A percentile compares a stretch with the other conserved stretches of the same genome.
These are phyloP conservation scores for Angophora floribunda DNA, from an alignment of 345 rosid genomes.

Conservation along the genomic window DNA sequence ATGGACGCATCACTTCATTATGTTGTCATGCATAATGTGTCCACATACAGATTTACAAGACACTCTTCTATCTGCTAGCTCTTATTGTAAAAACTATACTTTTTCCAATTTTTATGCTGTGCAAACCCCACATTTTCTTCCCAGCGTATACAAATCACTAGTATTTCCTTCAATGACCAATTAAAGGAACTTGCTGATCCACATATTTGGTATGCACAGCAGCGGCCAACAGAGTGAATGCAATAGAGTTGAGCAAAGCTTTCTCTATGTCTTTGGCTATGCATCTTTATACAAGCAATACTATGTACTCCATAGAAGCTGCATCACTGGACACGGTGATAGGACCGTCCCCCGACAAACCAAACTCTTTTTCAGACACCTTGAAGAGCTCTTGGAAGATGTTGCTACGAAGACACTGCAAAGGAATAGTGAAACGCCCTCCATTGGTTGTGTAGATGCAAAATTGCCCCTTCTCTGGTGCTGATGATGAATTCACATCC, in stretches of 20 bases:
- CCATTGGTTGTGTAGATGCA: background rate
- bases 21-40: background rate
- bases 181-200: background rate
- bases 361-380: slow-evolving; percentile 6
- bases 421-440: background rate
- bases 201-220: background rate
- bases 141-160: background rate
- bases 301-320: slow-evolving; percentile 1
- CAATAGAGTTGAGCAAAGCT: background rate
- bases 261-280: slow-evolving; percentile 1
- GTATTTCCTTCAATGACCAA: background rate
- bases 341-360: slow-evolving; percentile 1
- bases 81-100: background rate
- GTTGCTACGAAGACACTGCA: background rate
- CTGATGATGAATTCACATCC: background rate
- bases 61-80: background rate
- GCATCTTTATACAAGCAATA: background rate
- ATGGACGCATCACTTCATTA: slow-evolving; percentile 2
- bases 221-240: background rate
- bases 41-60: background rate
- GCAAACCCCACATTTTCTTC: background rate
- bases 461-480: background rate
- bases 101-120: fast-evolving
- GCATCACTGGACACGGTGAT: slow-evolving; percentile 10
- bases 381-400: background rate